Evolutionary conservation across 306 rosid genomes (phyloP), one percentile per base, ranked within the genome.

Genomic region (Luffa acutangula): DNA sequence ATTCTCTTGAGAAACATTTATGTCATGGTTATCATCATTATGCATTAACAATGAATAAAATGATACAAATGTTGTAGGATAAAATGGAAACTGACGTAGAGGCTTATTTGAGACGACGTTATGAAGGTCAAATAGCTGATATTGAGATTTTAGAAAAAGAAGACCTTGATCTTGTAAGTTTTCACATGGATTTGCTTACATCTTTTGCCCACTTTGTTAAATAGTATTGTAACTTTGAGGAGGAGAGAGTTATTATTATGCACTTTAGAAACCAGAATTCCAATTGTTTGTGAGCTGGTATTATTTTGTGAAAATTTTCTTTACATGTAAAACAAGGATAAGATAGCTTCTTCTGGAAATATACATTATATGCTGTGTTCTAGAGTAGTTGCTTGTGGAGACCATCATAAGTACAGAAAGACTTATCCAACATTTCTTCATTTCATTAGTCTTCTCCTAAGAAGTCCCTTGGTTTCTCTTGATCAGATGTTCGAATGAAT

Each of bases 151-250:
- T 91, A 66, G 92, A 84, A 81, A 95, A 91, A 80, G 98, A 92
- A 85, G 97, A 95, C 82, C 97, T 92, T 87, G 97, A 91, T 85
- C 98, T 95, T 76, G 98, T 95, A 88, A 91, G 97, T 84, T 78
- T 39, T 64, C 67, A 73, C 75, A 6, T 86, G 53, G 77, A 63
- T 65, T 7, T 41, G 15, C 37, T 75, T 79, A 25, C 81, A 33
- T 75, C 31, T 65, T 53, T 75, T 53, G 7, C 78, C 41, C 6
- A 52, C 76, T 45, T 20, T 70, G 5, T 11, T 10, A 10, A 20
- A 45, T 46, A 20, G 3, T 46, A 21, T 72, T 49, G 31, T 25
- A 25, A 18, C 58, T 49, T 72, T 21, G 39, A 72, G 37, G 20
- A 21, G 76, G n/a, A 13, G 57, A 45, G 20, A 12, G 20, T 71